Percentiles rank a stretch among this genome's conserved stretches.
Conservation (phyloP, 169 alveolate species). For the Cryptosporidium xiaoi region DNA sequence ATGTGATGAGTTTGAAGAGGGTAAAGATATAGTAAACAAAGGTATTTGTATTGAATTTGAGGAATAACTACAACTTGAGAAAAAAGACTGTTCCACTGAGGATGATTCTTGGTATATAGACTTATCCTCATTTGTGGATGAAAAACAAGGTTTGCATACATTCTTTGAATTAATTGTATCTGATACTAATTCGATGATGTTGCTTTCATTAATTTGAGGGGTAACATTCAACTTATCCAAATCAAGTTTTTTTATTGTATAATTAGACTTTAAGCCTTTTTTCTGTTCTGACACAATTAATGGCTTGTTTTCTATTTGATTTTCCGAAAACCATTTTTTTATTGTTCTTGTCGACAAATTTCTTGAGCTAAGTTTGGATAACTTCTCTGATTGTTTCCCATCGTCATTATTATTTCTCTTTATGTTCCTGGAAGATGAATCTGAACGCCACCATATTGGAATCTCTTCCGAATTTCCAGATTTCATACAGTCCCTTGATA, state of each 20-base stretch:
- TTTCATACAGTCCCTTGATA: constrained; percentile 30
- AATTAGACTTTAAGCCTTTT: too few relatives aligned
- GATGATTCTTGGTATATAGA: not conserved
- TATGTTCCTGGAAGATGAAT: constrained; percentile 36
- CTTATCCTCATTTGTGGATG: constrained; percentile 4
- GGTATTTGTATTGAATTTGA: not conserved
- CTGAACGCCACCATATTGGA: constrained; percentile 75
- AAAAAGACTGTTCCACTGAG: too few relatives aligned
- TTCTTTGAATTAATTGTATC: not conserved
- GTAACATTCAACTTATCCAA: too few relatives aligned
- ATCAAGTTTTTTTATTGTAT: too few relatives aligned
- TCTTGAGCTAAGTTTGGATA: not conserved
- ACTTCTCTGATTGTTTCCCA: not conserved
- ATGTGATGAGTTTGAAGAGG: constrained; percentile 6
- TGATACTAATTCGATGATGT: not conserved
- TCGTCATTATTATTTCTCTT: constrained; percentile 1
- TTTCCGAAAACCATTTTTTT: constrained; percentile 56
- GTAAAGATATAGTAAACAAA: not conserved
- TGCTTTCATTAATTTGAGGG: not conserved
- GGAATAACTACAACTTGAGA: not conserved
- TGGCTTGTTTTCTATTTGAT: not conserved
- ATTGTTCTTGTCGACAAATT: constrained; percentile 6
- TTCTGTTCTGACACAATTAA: too few relatives aligned
- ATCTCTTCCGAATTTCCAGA: constrained; percentile 33
- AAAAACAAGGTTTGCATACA: not conserved